Base-by-base conservation (phyloP, 176 grass and related monocot genomes). In the Luzula sylvatica region DNA sequence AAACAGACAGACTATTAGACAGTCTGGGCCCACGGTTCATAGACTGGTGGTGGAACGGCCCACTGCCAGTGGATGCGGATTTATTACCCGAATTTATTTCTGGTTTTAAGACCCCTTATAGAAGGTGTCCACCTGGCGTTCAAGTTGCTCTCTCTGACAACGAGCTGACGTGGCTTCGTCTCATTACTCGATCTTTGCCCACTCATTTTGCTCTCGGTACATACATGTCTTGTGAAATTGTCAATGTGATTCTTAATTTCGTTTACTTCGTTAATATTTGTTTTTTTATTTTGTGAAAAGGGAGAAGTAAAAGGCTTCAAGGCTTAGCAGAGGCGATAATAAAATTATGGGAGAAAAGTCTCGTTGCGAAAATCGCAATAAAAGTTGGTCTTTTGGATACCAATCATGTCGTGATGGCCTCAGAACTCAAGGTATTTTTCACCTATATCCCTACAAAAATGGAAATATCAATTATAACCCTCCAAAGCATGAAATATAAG, bases 181-280 rank as follows among this genome's bases (percentile, higher is more conserved):
- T 67, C 35, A 69, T 89, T 82, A 73, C 92, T 24, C 71, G 68
- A 1, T 53, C 81, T 49, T 73, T 96, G 27, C 92, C 84, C 0
- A 89, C 92, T 63, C 81, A 89, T 79, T 96, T 96, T 89, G 92
- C 85, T 27, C 65, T 96, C 20, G 81, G 92, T 86, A 68, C 79
- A n/a, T n/a, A n/a, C n/a, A n/a, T n/a, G n/a, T n/a, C n/a, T n/a
- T n/a, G n/a, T n/a, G n/a, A n/a, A n/a, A n/a, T n/a, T n/a, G n/a
- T n/a, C n/a, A n/a, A n/a, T n/a, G n/a, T n/a, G n/a, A n/a, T n/a
- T n/a, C n/a, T n/a, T n/a, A n/a, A n/a, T n/a, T n/a, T n/a, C n/a
- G n/a, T n/a, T n/a, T n/a, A n/a, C n/a, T n/a, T n/a, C n/a, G n/a
- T n/a, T n/a, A n/a, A n/a, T n/a, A n/a, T n/a, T n/a, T n/a, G n/a